A percentile compares a stretch with the other conserved stretches of the same genome.
Evolutionary conservation across 768 basidiomycete genomes (phyloP).

Genomic region (Leccinum disarticulatum): DNA sequence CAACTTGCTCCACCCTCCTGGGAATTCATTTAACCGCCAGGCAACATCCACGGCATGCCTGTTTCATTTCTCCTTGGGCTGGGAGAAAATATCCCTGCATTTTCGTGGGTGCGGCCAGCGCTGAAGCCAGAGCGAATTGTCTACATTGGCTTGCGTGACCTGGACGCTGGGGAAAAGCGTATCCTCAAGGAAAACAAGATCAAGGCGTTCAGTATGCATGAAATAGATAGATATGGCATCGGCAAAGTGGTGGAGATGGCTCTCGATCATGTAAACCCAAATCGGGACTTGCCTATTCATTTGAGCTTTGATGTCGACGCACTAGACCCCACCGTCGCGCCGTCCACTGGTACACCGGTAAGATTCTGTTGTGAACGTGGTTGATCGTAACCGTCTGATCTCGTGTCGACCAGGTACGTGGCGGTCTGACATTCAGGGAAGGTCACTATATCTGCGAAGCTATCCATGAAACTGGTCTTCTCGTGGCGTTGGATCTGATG

Average conservation of each 20-base stretch:
- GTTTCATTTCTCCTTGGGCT: slow-evolving; percentile 83
- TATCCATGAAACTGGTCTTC: slow-evolving; percentile 86
- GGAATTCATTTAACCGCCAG: slow-evolving; percentile 34
- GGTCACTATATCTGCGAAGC: slow-evolving; percentile 98
- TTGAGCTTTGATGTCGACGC: slow-evolving; percentile 97
- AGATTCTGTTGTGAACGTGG: slow-evolving; percentile 21
- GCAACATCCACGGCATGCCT: slow-evolving; percentile 98
- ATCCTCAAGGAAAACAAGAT: slow-evolving; percentile 80
- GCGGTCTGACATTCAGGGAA: slow-evolving; percentile 94
- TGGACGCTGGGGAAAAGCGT: slow-evolving; percentile 85
- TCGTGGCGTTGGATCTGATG: slow-evolving; percentile 95
- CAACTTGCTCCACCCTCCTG: slow-evolving; percentile 1
- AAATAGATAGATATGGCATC: slow-evolving; percentile 86
- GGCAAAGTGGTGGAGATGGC: slow-evolving; percentile 97
- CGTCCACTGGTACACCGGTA: slow-evolving; percentile 91
- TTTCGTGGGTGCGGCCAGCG: slow-evolving; percentile 60
- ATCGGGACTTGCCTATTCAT: slow-evolving; percentile 83
- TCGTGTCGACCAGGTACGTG: slow-evolving; percentile 62
- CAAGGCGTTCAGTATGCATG: slow-evolving; percentile 90
- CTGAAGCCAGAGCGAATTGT: slow-evolving; percentile 78
- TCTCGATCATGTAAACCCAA: slow-evolving; percentile 88
- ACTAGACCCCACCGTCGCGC: slow-evolving; percentile 92
- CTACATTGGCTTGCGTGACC: slow-evolving; percentile 96
- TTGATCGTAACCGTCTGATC: not conserved
- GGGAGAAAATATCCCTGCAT: slow-evolving; percentile 40